Conservation (phyloP, 768 basidiomycete species). For the Lentinus tigrinus region DNA sequence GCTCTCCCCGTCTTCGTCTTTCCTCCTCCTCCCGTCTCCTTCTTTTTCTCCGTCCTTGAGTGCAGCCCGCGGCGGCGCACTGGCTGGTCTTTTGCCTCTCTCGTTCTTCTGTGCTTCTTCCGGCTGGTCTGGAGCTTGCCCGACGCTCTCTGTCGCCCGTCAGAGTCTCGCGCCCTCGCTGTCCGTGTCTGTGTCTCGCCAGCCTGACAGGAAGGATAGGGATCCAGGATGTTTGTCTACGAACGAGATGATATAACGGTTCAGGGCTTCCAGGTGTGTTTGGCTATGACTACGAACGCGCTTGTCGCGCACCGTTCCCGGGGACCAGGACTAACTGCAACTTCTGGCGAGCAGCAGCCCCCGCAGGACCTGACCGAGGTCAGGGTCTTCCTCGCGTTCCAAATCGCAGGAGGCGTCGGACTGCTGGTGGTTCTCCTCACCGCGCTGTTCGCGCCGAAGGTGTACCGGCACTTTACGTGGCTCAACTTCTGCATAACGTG, state of each 20-base stretch:
- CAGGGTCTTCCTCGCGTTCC: slow-evolving; percentile 13
- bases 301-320: too few relatives aligned
- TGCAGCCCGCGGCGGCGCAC: slow-evolving; percentile 13
- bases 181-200: not conserved
- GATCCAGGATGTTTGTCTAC: not conserved
- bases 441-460: slow-evolving; percentile 14
- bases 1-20: not conserved
- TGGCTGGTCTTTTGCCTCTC: not conserved
- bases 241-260: not conserved
- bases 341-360: not conserved
- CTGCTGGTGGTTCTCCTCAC: slow-evolving; percentile 14
- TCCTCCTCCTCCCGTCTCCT: not conserved
- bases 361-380: slow-evolving; percentile 7
- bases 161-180: not conserved
- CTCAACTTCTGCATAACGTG: slow-evolving; percentile 22
- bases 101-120: not conserved
- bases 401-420: slow-evolving; percentile 6
- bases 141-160: not conserved
- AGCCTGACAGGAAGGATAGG: not conserved
- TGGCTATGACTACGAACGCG: not conserved
- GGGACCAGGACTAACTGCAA: not conserved
- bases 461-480: slow-evolving; percentile 19
- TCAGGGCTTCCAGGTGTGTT: not conserved
- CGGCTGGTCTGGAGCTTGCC: slow-evolving; percentile 20
- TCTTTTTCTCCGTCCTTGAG: not conserved